Conservation (phyloP, 2,329 filamentous ascomycete genomes). For the Cladorrhinum sp. region DNA sequence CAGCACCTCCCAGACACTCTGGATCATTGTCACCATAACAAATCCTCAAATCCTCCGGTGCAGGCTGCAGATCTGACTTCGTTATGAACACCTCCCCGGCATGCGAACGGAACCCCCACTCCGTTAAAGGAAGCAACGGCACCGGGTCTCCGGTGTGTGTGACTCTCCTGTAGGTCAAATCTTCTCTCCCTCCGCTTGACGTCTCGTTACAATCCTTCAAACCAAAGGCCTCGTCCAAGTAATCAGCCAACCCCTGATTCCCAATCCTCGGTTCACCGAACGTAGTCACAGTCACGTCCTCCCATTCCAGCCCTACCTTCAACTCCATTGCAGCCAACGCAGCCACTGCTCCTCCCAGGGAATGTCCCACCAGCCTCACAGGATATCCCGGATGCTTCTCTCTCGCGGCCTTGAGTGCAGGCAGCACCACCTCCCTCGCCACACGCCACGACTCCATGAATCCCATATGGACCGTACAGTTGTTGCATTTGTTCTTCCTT, state of each 20-base stretch:
- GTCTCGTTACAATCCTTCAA: constrained; percentile 34
- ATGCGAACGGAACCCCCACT: constrained; percentile 87
- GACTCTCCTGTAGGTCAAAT: constrained; percentile 64
- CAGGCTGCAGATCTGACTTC: constrained; percentile 66
- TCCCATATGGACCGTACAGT: constrained; percentile 90
- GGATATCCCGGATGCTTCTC: constrained; percentile 65
- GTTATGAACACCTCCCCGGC: constrained; percentile 84
- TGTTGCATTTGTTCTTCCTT: constrained; percentile 60
- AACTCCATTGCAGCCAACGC: constrained; percentile 83
- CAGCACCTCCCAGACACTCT: constrained; percentile 65
- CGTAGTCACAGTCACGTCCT: constrained; percentile 74
- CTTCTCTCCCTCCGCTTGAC: constrained; percentile 29
- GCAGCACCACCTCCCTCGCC: constrained; percentile 67
- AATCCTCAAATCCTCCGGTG: constrained; percentile 62
- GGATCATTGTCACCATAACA: constrained; percentile 72
- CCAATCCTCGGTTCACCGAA: constrained; percentile 81
- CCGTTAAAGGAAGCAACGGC: constrained; percentile 75
- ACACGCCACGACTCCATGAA: constrained; percentile 83
- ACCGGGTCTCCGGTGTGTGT: constrained; percentile 88
- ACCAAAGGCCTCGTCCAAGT: constrained; percentile 52
- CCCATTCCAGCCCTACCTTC: constrained; percentile 66
- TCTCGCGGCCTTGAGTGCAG: constrained; percentile 59
- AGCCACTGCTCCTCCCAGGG: constrained; percentile 87
- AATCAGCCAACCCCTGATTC: constrained; percentile 54
- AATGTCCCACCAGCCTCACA: constrained; percentile 82